phyloP scores from a whole-genome alignment of 305 asterid genomes.

The Solanum aculeatissimum region DNA sequence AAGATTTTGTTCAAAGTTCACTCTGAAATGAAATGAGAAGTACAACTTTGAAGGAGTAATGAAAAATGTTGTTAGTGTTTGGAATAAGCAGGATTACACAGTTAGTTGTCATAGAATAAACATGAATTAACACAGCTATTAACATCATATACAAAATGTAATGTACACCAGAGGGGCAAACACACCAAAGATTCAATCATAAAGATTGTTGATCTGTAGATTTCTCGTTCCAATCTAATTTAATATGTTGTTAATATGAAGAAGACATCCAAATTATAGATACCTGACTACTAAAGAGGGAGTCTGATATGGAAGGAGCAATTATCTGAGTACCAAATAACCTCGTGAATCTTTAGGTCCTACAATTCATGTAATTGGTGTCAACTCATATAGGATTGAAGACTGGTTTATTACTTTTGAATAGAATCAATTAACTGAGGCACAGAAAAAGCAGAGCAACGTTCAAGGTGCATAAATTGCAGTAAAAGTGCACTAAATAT shows the following conservation, averaged over 20 bases:
- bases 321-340: not conserved
- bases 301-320: not conserved
- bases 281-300: not conserved
- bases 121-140: not conserved
- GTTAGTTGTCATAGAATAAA: not conserved
- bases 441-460: slow-evolving; percentile 1
- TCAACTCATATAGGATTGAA: too few relatives aligned
- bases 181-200: not conserved
- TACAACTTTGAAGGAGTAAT: too few relatives aligned
- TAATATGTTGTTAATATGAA: not conserved
- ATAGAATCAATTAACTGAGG: too few relatives aligned
- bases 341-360: not conserved
- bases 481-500: slow-evolving; percentile 4
- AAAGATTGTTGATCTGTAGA: not conserved
- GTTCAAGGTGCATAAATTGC: slow-evolving; percentile 27
- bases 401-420: too few relatives aligned
- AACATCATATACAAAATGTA: not conserved
- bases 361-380: too few relatives aligned
- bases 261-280: not conserved
- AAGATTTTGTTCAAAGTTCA: too few relatives aligned
- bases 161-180: not conserved
- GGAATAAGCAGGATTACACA: not conserved
- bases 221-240: not conserved
- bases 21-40: too few relatives aligned
- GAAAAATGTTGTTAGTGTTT: too few relatives aligned